Percentiles rank a stretch among this genome's conserved stretches.
Conservation (phyloP, 1,284 basidiomycete species). For the Phellinidium pouzarii region DNA sequence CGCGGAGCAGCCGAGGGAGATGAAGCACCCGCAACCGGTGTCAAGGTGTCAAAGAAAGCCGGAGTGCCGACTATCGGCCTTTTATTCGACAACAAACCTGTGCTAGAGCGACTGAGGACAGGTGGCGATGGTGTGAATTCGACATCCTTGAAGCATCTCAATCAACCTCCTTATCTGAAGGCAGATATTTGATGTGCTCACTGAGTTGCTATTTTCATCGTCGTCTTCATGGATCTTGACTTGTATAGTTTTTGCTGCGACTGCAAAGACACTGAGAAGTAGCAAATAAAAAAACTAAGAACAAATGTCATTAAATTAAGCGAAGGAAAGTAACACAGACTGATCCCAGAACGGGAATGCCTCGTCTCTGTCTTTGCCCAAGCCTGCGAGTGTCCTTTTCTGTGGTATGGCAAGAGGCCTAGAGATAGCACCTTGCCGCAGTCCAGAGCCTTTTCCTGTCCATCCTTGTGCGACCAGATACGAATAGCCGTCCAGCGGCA, state of each 20-base stretch:
- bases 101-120: constrained; percentile 52
- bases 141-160: constrained; percentile 24
- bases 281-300: constrained; percentile 6
- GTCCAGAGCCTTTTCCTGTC: constrained; percentile 74
- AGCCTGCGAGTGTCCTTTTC: constrained; percentile 77
- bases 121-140: constrained; percentile 24
- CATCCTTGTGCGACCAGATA: constrained; percentile 83
- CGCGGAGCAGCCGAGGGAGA: constrained; percentile 28
- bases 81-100: constrained; percentile 72
- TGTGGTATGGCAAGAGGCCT: constrained; percentile 74
- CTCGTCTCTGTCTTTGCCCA: constrained; percentile 89
- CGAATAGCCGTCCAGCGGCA: constrained; percentile 73
- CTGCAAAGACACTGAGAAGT: constrained; percentile 62
- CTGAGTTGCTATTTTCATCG: constrained; percentile 35
- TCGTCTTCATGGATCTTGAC: constrained; percentile 51
- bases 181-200: background rate
- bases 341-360: constrained; percentile 96
- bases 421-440: constrained; percentile 59
- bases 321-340: constrained; percentile 40
- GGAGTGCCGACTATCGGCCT: constrained; percentile 49
- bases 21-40: constrained; percentile 31
- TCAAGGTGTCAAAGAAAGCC: constrained; percentile 38
- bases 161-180: background rate
- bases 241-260: constrained; percentile 72
- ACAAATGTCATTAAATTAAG: background rate